Evolutionary conservation across 768 basidiomycete genomes (phyloP).

Genomic region (Trametes meyenii): DNA sequence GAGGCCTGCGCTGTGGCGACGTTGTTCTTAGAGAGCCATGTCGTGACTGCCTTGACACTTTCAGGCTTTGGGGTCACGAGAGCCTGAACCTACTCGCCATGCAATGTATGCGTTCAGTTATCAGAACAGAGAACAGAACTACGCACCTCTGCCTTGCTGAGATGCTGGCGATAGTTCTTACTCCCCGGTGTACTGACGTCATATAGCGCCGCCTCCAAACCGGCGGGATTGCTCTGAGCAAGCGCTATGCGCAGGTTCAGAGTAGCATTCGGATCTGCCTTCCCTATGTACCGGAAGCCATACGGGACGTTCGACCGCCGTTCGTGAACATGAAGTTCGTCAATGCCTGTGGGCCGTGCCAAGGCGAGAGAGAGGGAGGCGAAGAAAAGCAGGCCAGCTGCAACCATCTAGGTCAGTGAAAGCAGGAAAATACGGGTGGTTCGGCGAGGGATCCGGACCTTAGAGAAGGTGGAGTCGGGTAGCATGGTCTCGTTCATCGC

Average conservation of each 20-base stretch:
- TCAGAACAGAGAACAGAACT: neutral
- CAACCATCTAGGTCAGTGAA: constrained; percentile 12
- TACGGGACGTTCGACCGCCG: constrained; percentile 28
- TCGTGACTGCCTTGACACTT: constrained; percentile 28
- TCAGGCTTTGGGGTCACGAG: constrained; percentile 28
- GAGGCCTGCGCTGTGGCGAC: constrained; percentile 26
- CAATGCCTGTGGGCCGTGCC: constrained; percentile 24
- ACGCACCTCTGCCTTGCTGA: constrained; percentile 38
- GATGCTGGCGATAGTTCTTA: constrained; percentile 35
- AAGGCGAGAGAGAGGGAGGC: constrained; percentile 21
- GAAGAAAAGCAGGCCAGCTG: constrained; percentile 21
- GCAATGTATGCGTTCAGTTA: no score
- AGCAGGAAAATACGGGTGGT: neutral
- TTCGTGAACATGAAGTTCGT: constrained; percentile 33
- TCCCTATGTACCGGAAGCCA: constrained; percentile 33
- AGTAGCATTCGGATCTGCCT: constrained; percentile 31
- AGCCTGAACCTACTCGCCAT: constrained; percentile 44
- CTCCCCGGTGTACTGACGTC: constrained; percentile 37
- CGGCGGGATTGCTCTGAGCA: constrained; percentile 35
- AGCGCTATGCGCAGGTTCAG: constrained; percentile 40
- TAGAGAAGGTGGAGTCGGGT: neutral
- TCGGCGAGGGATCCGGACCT: neutral
- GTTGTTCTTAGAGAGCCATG: constrained; percentile 31
- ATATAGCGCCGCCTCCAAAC: constrained; percentile 37
- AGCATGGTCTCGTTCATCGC: neutral